These are phyloP conservation scores for Ophiostoma quercus DNA, from an alignment of 2,329 filamentous ascomycete species.

Conservation along the genomic window DNA sequence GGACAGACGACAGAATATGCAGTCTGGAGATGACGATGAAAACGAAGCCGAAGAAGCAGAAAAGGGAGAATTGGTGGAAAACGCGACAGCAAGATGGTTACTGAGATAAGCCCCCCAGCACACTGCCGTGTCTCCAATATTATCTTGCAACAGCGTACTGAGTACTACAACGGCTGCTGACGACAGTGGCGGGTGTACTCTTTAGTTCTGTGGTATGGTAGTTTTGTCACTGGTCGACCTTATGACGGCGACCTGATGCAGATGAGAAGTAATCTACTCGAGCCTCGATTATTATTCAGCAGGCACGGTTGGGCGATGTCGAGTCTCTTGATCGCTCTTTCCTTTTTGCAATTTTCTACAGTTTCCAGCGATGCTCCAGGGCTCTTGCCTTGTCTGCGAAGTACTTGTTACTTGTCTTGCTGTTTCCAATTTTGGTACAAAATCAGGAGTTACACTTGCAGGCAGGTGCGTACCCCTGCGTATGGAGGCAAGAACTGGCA, in stretches of 20 bases:
- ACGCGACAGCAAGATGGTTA: slow-evolving; percentile 15
- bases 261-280: not conserved
- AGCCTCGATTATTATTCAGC: not conserved
- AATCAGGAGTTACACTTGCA: slow-evolving; percentile 3
- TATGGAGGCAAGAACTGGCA: slow-evolving; percentile 1
- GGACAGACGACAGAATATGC: not conserved
- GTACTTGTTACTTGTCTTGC: not conserved
- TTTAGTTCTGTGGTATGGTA: not conserved
- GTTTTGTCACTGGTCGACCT: not conserved
- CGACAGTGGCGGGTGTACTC: not conserved
- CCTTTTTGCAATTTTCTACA: not conserved
- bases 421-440: slow-evolving; percentile 2
- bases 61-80: slow-evolving; percentile 13
- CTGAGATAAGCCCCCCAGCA: slow-evolving; percentile 16
- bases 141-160: not conserved
- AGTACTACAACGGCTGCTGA: not conserved
- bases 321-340: not conserved
- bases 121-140: slow-evolving; percentile 1
- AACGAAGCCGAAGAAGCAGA: slow-evolving; percentile 12
- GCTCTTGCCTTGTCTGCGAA: not conserved
- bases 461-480: not conserved
- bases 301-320: not conserved
- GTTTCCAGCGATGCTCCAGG: not conserved
- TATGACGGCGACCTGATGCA: not conserved
- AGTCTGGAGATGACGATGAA: not conserved